These are phyloP conservation scores for Phytophthora pluvialis DNA, from an alignment of 352 stramenopile species.

Conservation along the genomic window DNA sequence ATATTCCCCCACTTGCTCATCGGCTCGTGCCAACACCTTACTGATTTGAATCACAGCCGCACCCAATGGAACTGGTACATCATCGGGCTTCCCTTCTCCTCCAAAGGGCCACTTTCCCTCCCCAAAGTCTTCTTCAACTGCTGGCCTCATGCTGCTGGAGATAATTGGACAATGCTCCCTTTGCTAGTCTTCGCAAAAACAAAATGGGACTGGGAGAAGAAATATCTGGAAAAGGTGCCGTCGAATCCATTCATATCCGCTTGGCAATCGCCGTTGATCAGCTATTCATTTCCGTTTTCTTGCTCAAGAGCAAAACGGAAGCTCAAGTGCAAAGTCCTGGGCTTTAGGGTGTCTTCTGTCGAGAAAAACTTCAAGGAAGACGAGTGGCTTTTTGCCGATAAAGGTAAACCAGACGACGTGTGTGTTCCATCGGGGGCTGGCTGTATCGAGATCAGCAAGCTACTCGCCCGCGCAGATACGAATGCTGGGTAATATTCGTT, in stretches of 20 bases:
- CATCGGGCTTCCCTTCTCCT: constrained; percentile 1
- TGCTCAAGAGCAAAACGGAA: too few relatives aligned
- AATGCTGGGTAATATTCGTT: constrained; percentile 21
- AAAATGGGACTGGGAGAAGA: too few relatives aligned
- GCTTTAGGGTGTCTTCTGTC: constrained; percentile 1
- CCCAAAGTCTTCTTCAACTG: constrained; percentile 2
- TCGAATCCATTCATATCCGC: too few relatives aligned
- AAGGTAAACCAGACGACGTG: constrained; percentile 3
- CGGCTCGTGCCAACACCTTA: constrained; percentile 13
- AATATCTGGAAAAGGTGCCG: too few relatives aligned
- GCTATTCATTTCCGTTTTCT: too few relatives aligned
- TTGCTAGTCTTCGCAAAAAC: too few relatives aligned
- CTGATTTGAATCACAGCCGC: constrained; percentile 11
- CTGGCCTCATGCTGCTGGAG: too few relatives aligned
- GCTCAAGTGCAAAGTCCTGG: not conserved
- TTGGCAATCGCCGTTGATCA: too few relatives aligned
- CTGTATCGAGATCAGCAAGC: constrained; percentile 12
- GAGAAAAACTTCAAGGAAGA: constrained; percentile 4
- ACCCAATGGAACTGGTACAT: not conserved
- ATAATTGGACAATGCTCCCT: too few relatives aligned
- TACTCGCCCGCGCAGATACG: constrained; percentile 12
- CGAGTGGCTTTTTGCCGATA: constrained; percentile 19
- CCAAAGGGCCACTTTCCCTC: not conserved
- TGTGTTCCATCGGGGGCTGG: constrained; percentile 3
- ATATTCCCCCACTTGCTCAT: constrained; percentile 8